Evolutionary conservation across 2,329 filamentous ascomycete genomes (phyloP).

Genomic region (Colletotrichum agaves): DNA sequence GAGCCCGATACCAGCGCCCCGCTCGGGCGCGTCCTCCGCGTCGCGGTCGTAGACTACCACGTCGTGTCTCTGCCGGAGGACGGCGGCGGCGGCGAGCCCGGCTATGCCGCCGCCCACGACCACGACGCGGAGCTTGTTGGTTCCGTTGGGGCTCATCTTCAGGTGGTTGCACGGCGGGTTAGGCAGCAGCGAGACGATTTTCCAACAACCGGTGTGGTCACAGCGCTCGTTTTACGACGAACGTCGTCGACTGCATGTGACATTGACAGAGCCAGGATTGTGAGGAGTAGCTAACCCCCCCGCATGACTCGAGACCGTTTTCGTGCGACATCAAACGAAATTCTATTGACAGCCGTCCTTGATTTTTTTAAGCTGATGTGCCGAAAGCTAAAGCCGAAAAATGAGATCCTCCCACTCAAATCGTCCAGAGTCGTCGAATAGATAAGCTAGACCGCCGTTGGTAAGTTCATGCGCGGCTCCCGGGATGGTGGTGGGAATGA

Average conservation of each 20-base stretch:
- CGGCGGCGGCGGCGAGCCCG: conserved; percentile 25
- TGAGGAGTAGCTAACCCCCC: neutral
- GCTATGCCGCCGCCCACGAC: conserved; percentile 30
- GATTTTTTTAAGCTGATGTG: conserved; percentile 3
- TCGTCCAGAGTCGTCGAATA: neutral
- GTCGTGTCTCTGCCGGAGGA: conserved; percentile 28
- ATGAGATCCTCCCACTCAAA: neutral
- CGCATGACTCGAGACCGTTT: neutral
- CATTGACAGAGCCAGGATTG: too few relatives aligned
- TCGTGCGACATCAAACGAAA: conserved; percentile 28
- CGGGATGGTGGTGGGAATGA: neutral
- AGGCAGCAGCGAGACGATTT: neutral
- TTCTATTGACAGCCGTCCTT: conserved; percentile 15
- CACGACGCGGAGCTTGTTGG: conserved; percentile 23
- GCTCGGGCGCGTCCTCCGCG: conserved; percentile 18
- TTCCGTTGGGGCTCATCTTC: neutral
- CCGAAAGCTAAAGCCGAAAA: neutral
- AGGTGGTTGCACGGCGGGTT: neutral
- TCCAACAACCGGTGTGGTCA: neutral
- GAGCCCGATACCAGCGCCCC: conserved; percentile 28
- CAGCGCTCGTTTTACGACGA: neutral
- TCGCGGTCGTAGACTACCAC: conserved; percentile 28
- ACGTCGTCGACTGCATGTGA: too few relatives aligned
- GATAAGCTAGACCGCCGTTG: too few relatives aligned
- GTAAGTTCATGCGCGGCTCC: neutral